Evolutionary conservation across 441 rosid species (phyloP).

Genomic region (Adansonia grandidieri): DNA sequence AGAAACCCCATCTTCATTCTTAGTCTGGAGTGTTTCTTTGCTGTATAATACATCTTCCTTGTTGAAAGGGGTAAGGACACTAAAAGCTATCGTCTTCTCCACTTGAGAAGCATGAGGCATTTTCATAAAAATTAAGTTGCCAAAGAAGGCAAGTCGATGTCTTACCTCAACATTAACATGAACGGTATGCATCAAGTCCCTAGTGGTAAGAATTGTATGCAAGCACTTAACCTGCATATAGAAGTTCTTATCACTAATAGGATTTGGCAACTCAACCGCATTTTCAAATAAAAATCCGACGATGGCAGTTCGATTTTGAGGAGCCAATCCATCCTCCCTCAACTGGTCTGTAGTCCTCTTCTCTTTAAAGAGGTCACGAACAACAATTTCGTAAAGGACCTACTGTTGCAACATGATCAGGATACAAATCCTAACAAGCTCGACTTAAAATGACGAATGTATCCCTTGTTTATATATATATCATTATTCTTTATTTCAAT

Average conservation of each 20-base stretch:
- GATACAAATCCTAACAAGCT: too few species aligned
- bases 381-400: constrained; percentile 6
- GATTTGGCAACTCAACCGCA: constrained; percentile 4
- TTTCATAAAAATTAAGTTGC: constrained; percentile 7
- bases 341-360: not conserved
- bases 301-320: constrained; percentile 1
- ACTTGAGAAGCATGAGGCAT: constrained; percentile 19
- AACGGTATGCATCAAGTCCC: constrained; percentile 5
- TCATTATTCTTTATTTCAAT: too few species aligned
- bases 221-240: not conserved
- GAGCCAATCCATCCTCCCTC: constrained; percentile 13
- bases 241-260: not conserved
- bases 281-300: not conserved
- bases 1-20: constrained; percentile 12
- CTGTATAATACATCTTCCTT: constrained; percentile 7
- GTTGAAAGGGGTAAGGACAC: constrained; percentile 18
- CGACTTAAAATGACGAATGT: too few species aligned
- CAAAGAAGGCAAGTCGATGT: constrained; percentile 5
- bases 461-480: too few species aligned
- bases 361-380: not conserved
- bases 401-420: not conserved
- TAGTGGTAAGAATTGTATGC: constrained; percentile 15
- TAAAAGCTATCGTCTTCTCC: constrained; percentile 18
- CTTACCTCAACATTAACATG: constrained; percentile 6
- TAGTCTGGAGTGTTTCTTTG: not conserved